A percentile compares a stretch with the other conserved stretches of the same genome.
Evolutionary conservation across 176 grass and related monocot genomes (phyloP).

Genomic region (Triticum timopheevii): DNA sequence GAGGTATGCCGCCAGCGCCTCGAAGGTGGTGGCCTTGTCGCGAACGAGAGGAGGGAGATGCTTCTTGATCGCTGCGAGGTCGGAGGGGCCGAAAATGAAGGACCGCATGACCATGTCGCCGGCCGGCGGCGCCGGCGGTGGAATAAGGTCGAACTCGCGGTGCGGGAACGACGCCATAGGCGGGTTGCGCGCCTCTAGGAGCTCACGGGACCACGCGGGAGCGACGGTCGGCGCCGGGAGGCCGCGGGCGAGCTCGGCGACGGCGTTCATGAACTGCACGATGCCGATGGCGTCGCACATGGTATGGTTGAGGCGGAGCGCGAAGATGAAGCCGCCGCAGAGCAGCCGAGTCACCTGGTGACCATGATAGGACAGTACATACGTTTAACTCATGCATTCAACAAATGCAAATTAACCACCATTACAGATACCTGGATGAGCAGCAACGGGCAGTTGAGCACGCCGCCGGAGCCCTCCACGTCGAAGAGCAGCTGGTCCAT

Average conservation of each 20-base stretch:
- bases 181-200: slow-evolving; percentile 37
- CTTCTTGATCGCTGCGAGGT: slow-evolving; percentile 2
- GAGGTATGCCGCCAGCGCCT: slow-evolving; percentile 27
- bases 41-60: neutral
- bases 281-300: slow-evolving; percentile 46
- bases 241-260: slow-evolving; percentile 35
- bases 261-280: slow-evolving; percentile 40
- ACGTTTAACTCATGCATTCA: neutral
- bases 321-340: slow-evolving; percentile 58
- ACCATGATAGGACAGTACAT: neutral
- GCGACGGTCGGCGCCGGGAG: neutral
- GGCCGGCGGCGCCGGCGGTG: neutral
- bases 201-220: slow-evolving; percentile 48
- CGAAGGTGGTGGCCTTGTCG: slow-evolving; percentile 17
- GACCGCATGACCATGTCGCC: slow-evolving; percentile 13
- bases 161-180: slow-evolving; percentile 34
- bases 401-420: neutral
- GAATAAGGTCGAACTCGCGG: slow-evolving; percentile 26
- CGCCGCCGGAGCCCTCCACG: neutral
- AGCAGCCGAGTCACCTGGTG: slow-evolving; percentile 53
- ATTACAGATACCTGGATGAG: slow-evolving; percentile 38
- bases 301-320: slow-evolving; percentile 40
- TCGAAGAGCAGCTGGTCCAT: slow-evolving; percentile 42
- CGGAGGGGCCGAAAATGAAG: neutral
- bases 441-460: slow-evolving; percentile 33